Conservation (phyloP, 257 asterid genomes). For the Plantago elongata region DNA sequence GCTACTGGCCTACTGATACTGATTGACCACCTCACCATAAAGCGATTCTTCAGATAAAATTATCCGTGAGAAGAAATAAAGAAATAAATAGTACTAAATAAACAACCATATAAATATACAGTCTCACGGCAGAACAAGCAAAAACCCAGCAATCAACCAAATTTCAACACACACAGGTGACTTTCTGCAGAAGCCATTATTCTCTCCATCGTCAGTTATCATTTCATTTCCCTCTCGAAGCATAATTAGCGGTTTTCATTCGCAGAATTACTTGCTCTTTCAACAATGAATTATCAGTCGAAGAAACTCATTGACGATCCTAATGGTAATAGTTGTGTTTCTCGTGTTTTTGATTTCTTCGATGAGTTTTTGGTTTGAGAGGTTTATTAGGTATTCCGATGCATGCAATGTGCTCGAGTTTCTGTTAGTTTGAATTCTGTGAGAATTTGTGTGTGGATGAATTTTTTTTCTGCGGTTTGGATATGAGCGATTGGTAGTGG, state of each 20-base stretch:
- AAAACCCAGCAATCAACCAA: conserved; percentile 26
- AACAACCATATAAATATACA: too few relatives aligned
- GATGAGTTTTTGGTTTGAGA: conserved; percentile 5
- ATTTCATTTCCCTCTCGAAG: conserved; percentile 30
- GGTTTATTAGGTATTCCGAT: conserved; percentile 18
- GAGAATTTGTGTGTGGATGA: conserved; percentile 6
- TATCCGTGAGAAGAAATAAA: neutral
- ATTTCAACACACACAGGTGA: conserved; percentile 46
- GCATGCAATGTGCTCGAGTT: conserved; percentile 26
- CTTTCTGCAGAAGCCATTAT: conserved; percentile 41
- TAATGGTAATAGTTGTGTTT: conserved; percentile 40
- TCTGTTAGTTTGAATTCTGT: neutral
- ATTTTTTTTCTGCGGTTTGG: conserved; percentile 17
- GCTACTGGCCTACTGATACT: neutral
- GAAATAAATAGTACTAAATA: neutral
- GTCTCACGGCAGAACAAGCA: conserved; percentile 31
- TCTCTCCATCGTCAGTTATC: conserved; percentile 22
- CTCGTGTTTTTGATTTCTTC: conserved; percentile 10
- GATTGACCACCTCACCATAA: neutral
- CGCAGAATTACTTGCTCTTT: conserved; percentile 22
- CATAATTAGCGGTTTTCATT: conserved; percentile 28
- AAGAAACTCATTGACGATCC: conserved; percentile 96
- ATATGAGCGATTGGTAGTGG: neutral
- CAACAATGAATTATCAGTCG: conserved; percentile 56
- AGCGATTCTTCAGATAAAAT: conserved; percentile 4